Evolutionary conservation across 129 eudicot species (phyloP), one percentile per base, ranked within the genome.

Genomic region (Mikania micrantha): DNA sequence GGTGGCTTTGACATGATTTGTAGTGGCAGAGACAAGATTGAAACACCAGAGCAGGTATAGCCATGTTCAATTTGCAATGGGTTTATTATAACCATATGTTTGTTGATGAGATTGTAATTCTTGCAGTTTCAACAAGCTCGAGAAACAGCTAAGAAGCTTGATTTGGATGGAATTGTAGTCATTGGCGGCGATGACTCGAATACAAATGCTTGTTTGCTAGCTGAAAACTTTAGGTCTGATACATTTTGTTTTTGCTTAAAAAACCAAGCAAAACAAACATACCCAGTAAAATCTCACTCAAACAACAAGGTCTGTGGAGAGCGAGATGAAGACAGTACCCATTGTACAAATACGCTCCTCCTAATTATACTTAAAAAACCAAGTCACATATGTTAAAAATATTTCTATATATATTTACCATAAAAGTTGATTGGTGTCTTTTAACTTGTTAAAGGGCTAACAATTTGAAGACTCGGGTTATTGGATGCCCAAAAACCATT

Each of bases 1-100:
- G 98, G 99, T 66, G 99, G 99, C 49, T 94, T 94, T 83, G 99
- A 94, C 75, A 94, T 94, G 93, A 94, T 94, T 40, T 77, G 95
- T 40, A 94, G 97, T 73, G 99, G 99, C 27, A 86, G 96, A 74
- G 99, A 94, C 80, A 94, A 94, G 83, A 94, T 94, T 53, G 99
- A 94, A 76, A 94, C 96, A 56, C 96, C 92, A 35, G 95, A 94
- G 63, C 99, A 94, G 89, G 98, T 86, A 45, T 7, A 21, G 9
- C 32, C 35, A 20, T 1, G 40, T 79, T 36, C 4, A 10, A 22
- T n/a, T 39, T 60, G 32, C 53, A n/a, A 42, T 36, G 9, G 20
- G 6, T 42, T 58, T 32, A 45, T 64, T 32, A 42, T 20, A 34
- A 54, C 50, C 12, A 36, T 22, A 11, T 0, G 57, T 21, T 42